Evolutionary conservation across 495 filamentous ascomycete genomes (phyloP).

Genomic region (Xylaria palmicola): DNA sequence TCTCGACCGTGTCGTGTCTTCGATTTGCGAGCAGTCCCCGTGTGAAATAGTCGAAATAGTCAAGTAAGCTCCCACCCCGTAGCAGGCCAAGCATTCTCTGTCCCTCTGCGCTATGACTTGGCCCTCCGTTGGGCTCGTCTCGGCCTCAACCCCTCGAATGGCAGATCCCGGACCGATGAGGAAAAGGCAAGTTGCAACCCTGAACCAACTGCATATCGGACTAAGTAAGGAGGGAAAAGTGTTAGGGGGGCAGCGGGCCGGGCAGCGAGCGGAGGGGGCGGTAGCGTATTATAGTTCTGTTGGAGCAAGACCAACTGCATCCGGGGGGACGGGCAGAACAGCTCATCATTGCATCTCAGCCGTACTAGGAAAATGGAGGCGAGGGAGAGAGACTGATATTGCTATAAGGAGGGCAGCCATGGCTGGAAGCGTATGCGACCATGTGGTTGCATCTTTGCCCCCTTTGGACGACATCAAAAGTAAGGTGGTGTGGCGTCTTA

Average conservation of each 20-base stretch:
- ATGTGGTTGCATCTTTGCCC: not conserved
- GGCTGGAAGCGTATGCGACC: not conserved
- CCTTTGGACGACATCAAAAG: not conserved
- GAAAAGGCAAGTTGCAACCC: slow-evolving; percentile 6
- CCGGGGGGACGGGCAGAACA: not conserved
- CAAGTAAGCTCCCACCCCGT: too few species aligned
- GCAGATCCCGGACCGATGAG: not conserved
- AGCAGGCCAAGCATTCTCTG: not conserved
- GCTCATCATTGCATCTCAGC: slow-evolving; percentile 9
- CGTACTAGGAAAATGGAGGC: slow-evolving; percentile 1
- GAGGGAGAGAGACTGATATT: not conserved
- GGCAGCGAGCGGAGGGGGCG: not conserved
- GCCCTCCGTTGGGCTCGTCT: not conserved
- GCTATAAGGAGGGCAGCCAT: not conserved
- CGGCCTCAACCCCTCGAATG: not conserved
- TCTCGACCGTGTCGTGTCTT: not conserved
- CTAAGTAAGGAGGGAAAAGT: not conserved
- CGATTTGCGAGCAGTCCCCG: not conserved
- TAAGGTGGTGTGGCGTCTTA: too few species aligned
- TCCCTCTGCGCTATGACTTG: too few species aligned
- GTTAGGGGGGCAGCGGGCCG: too few species aligned
- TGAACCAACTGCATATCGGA: slow-evolving; percentile 21
- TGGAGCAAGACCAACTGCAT: slow-evolving; percentile 10
- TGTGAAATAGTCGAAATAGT: not conserved
- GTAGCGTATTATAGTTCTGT: slow-evolving; percentile 1